These are phyloP conservation scores for Corylus heterophylla DNA, from an alignment of 306 rosid species.

Conservation along the genomic window DNA sequence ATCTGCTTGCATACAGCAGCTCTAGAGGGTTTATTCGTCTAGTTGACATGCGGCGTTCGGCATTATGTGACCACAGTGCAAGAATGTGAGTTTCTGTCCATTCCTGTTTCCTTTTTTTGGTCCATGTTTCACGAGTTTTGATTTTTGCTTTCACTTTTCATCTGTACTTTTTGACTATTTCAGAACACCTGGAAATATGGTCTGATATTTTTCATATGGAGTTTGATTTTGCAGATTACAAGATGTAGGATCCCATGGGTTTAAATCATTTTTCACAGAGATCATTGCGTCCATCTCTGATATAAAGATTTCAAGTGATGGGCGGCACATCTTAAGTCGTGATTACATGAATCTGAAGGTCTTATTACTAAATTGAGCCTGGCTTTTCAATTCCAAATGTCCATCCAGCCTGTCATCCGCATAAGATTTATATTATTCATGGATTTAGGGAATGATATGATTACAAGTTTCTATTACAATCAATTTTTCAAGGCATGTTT, in stretches of 20 bases:
- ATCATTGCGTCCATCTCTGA: constrained; percentile 61
- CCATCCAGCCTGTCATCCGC: constrained; percentile 13
- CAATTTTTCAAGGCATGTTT: constrained; percentile 2
- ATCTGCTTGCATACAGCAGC: constrained; percentile 73
- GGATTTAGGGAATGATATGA: not conserved
- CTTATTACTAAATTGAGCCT: constrained; percentile 3
- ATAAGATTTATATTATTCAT: not conserved
- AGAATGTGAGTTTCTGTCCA: constrained; percentile 46
- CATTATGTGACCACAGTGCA: constrained; percentile 61
- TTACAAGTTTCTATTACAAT: not conserved
- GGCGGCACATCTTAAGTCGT: constrained; percentile 58
- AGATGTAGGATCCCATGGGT: constrained; percentile 41
- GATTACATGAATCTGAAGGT: constrained; percentile 79
- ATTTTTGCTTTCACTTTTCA: not conserved
- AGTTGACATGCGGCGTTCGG: constrained; percentile 71
- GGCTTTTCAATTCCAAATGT: not conserved
- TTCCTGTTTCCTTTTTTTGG: not conserved
- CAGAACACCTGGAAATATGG: constrained; percentile 5
- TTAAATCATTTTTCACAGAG: constrained; percentile 58
- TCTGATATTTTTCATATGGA: constrained; percentile 28
- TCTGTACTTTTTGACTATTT: constrained; percentile 11
- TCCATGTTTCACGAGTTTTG: not conserved
- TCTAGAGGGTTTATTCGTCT: constrained; percentile 70
- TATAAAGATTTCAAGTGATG: constrained; percentile 57
- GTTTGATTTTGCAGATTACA: constrained; percentile 54